Evolutionary conservation across 768 basidiomycete genomes (phyloP).

Genomic region (Holtermanniella nyarrowii): DNA sequence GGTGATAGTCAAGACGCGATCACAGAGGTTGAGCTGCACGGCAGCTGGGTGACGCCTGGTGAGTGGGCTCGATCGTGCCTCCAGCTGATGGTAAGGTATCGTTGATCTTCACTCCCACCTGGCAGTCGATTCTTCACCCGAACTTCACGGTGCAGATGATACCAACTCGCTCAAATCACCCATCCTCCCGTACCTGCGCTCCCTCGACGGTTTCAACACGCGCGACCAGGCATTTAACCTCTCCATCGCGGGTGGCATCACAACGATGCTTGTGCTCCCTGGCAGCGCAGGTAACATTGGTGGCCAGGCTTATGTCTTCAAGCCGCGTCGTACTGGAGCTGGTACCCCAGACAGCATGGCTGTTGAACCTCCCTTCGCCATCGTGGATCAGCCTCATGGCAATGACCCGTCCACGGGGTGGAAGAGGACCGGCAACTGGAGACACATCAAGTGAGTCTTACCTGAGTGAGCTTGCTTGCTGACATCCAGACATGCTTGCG

Average conservation of each 20-base stretch:
- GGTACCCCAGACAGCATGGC: conserved; percentile 59
- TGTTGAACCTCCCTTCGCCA: conserved; percentile 60
- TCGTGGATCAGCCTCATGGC: conserved; percentile 23
- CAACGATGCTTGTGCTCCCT: conserved; percentile 69
- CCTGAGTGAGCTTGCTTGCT: conserved; percentile 6
- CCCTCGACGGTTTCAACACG: conserved; percentile 74
- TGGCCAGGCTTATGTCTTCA: conserved; percentile 69
- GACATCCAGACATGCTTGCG: conserved; percentile 50
- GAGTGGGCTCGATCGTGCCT: background rate
- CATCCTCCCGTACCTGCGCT: conserved; percentile 53
- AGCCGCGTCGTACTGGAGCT: conserved; percentile 59
- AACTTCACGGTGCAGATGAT: conserved; percentile 47
- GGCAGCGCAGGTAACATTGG: conserved; percentile 49
- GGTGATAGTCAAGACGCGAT: conserved; percentile 40
- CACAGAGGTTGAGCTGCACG: conserved; percentile 51
- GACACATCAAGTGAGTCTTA: conserved; percentile 60
- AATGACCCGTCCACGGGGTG: conserved; percentile 38
- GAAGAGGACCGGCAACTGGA: conserved; percentile 52
- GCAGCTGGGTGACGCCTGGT: conserved; percentile 70
- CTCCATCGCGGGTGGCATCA: conserved; percentile 77
- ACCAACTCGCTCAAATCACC: conserved; percentile 59
- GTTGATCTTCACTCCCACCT: conserved; percentile 68
- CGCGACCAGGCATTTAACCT: conserved; percentile 65
- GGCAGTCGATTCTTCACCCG: conserved; percentile 59
- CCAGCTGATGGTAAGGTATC: conserved; percentile 32